Base-by-base conservation (phyloP, 1,139 yeast species). In the Yarrowia galli region DNA sequence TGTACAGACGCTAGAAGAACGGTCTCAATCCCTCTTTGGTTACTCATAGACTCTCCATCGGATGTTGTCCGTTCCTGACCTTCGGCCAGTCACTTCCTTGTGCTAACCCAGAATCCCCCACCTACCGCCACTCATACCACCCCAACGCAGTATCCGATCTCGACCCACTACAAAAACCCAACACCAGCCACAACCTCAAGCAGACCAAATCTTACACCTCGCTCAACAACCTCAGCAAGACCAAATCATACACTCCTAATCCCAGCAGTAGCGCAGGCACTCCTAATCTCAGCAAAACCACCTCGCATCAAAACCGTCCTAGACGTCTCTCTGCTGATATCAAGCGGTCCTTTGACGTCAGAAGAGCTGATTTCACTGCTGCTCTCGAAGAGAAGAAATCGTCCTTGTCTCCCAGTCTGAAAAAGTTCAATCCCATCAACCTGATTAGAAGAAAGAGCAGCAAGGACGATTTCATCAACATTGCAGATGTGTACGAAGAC, bases 361-460 rank as follows among this genome's bases (percentile, higher is more conserved):
- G 63, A 40, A n/a, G 63, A 56, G 63, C 48, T 1, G 48, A 56
- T n/a, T 56, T 56, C 25, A 40, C 63, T 28, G 63, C 63, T n/a
- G 46, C 63, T 6, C 28, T 56, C n/a, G 63, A 56, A 13, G 48
- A 56, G 15, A 56, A 56, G 10, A 56, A 56, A 13, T 42, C 46
- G 15, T 40, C 63, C 2, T 49, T 58, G 3, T 58, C 64, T 5
- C 64, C 64, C 1, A 58, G 32, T 88, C 93, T 67, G 89, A 46
- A 23, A 7, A 36, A 51, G 12, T 46, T 61, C 13, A 61, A 61
- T 38, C 66, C 66, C 25, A 23, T 61, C 22, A 61, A 61, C 16
- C 23, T 61, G 10, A 61, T 61, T 23, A 8, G 56, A 22, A 16
- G 66, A 10, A 61, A 46, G n/a, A 46, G 28, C 25, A 48, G 40